phyloP scores from a whole-genome alignment of 257 asterid species.

The Forsythia suspensa region DNA sequence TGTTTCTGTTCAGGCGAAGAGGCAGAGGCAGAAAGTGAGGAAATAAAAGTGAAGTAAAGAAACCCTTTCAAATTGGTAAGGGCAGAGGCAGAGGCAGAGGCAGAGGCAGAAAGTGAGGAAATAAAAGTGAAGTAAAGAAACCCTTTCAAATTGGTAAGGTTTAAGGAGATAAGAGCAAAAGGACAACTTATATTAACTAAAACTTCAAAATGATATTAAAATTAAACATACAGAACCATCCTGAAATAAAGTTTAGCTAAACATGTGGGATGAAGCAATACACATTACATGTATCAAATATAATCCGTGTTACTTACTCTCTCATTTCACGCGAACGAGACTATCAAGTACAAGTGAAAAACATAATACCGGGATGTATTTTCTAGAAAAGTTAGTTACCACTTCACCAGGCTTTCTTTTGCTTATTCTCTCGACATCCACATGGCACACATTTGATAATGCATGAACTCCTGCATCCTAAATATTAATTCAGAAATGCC shows the following conservation, averaged over 20 bases:
- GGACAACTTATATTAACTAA: not conserved
- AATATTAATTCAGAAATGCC: conserved; percentile 2
- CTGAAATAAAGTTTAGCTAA: not conserved
- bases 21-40: not conserved
- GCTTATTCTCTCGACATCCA: conserved; percentile 91
- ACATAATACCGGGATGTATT: not conserved
- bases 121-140: not conserved
- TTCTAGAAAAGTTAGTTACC: conserved; percentile 38
- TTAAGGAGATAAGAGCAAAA: not conserved
- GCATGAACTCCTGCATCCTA: conserved; percentile 99
- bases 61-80: not conserved
- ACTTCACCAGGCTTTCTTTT: conserved; percentile 92
- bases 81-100: not conserved
- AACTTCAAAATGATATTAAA: not conserved
- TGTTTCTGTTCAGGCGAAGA: not conserved
- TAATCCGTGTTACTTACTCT: not conserved
- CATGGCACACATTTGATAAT: conserved; percentile 86
- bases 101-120: not conserved
- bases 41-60: not conserved
- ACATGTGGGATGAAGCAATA: not conserved
- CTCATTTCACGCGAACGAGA: not conserved
- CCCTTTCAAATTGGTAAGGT: not conserved
- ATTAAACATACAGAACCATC: not conserved
- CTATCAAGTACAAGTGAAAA: not conserved
- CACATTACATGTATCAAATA: not conserved